These are phyloP conservation scores for Neoascochyta sp. DNA, from an alignment of 2,329 filamentous ascomycete genomes.

Conservation along the genomic window DNA sequence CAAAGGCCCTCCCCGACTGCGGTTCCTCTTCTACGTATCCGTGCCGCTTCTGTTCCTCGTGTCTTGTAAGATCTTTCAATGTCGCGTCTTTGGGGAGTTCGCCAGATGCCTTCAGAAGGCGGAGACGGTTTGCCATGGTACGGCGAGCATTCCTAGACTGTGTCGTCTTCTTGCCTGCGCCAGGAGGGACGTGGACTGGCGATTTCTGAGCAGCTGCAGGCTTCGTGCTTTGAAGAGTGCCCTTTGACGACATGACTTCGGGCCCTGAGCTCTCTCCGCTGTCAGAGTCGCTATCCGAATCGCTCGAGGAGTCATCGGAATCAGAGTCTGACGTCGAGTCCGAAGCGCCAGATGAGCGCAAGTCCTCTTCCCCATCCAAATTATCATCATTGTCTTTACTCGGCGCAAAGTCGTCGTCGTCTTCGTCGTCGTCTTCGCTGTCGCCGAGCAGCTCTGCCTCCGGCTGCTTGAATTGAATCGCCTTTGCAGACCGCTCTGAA, in stretches of 20 bases:
- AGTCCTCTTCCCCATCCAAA: constrained; percentile 7
- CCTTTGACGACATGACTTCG: constrained; percentile 23
- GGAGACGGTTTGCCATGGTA: constrained; percentile 49
- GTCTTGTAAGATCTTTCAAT: constrained; percentile 49
- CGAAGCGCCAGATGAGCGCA: constrained; percentile 9
- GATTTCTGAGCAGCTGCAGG: too few relatives aligned
- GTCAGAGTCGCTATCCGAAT: constrained; percentile 40
- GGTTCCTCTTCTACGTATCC: constrained; percentile 1
- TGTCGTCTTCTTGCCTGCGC: constrained; percentile 50
- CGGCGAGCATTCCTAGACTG: constrained; percentile 55
- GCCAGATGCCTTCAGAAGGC: constrained; percentile 53
- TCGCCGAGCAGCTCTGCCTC: constrained; percentile 10
- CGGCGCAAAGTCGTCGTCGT: constrained; percentile 29
- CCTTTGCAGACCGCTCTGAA: too few relatives aligned
- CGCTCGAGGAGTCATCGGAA: constrained; percentile 22
- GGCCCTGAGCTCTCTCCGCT: constrained; percentile 30
- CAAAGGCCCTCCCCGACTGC: constrained; percentile 10
- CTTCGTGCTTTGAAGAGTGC: too few relatives aligned
- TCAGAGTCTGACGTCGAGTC: constrained; percentile 13
- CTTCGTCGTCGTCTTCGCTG: constrained; percentile 22
- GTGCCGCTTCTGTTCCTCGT: constrained; percentile 36
- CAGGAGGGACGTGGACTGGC: too few relatives aligned
- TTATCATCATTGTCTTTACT: constrained; percentile 12
- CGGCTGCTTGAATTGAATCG: constrained; percentile 22
- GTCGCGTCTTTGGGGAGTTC: constrained; percentile 51